Base-by-base conservation (phyloP, 1,139 yeast species). In the Hanseniaspora uvarum region DNA sequence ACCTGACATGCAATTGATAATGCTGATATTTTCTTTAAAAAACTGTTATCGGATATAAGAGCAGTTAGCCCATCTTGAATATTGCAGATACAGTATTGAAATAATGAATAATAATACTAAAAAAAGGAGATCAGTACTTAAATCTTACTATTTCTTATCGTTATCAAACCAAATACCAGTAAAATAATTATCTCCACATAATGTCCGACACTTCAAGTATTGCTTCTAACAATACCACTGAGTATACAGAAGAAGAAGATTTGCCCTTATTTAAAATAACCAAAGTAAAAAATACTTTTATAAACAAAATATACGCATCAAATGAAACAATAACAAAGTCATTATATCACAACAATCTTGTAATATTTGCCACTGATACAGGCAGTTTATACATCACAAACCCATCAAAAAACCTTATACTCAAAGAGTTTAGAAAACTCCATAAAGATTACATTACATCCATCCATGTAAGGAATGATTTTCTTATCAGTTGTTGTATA, bases 211-310 rank as follows among this genome's bases (percentile, higher is more conserved):
- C n/a, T 3, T 41, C 46, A 12, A 41, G 46, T 19, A n/a, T 31
- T 5, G n/a, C 11, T 5, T 18, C 46, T 7, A 19, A 43, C 28
- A 24, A 39, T 24, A 19, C 26, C 1, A 26, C 34, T 11, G 24
- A 41, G 7, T 19, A 28, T 12, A 12, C 46, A 16, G 26, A 19
- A n/a, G 37, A 44, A 6, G 46, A 44, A n/a, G 46, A 41, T 10
- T 11, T 44, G 14, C 75, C 81, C 4, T 76, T 79, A 0, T 28
- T 50, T 12, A 50, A 50, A 37, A 23, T 50, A 19, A 36, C 53
- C 14, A 50, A 50, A 37, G 10, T 43, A 16, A 50, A 44, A 21
- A 31, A 31, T 14, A 19, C 38, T 10, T 21, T 12, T 33, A 44
- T 46, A 12, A 19, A 31, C 28, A 31, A 21, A 10, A 41, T 31